phyloP scores from a whole-genome alignment of 305 asterid species.

The Caryopteris hybrid region DNA sequence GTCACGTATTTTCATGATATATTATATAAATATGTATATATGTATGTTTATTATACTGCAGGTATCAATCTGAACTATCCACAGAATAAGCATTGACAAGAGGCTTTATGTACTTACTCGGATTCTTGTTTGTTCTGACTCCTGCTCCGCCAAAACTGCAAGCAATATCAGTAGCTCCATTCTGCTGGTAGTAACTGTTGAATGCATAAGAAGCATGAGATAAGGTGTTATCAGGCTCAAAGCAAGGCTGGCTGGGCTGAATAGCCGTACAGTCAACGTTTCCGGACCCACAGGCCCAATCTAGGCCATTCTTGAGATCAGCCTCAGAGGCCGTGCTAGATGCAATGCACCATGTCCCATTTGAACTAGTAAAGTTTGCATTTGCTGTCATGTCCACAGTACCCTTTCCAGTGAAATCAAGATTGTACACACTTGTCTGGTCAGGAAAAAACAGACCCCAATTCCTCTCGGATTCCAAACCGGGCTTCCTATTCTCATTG shows the following conservation, averaged over 20 bases:
- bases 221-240: slow-evolving; percentile 64
- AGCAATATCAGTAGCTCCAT: slow-evolving; percentile 89
- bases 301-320: slow-evolving; percentile 59
- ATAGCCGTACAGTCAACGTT: slow-evolving; percentile 90
- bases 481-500: slow-evolving; percentile 93
- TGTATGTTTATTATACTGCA: not conserved
- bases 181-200: slow-evolving; percentile 85
- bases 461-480: slow-evolving; percentile 91
- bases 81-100: not conserved
- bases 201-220: slow-evolving; percentile 94
- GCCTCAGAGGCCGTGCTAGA: slow-evolving; percentile 62
- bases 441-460: slow-evolving; percentile 95
- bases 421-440: slow-evolving; percentile 81
- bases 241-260: slow-evolving; percentile 97
- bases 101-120: slow-evolving; percentile 47
- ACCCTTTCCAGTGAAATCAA: slow-evolving; percentile 75
- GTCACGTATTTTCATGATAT: too few relatives aligned
- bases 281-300: slow-evolving; percentile 95
- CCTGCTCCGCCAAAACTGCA: slow-evolving; percentile 95
- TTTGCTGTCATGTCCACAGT: slow-evolving; percentile 38
- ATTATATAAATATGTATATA: not conserved
- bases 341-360: slow-evolving; percentile 93
- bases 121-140: slow-evolving; percentile 70
- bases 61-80: not conserved
- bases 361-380: slow-evolving; percentile 40